These are phyloP conservation scores for Calonectria crousiana DNA, from an alignment of 2,329 filamentous ascomycete species.

Conservation along the genomic window DNA sequence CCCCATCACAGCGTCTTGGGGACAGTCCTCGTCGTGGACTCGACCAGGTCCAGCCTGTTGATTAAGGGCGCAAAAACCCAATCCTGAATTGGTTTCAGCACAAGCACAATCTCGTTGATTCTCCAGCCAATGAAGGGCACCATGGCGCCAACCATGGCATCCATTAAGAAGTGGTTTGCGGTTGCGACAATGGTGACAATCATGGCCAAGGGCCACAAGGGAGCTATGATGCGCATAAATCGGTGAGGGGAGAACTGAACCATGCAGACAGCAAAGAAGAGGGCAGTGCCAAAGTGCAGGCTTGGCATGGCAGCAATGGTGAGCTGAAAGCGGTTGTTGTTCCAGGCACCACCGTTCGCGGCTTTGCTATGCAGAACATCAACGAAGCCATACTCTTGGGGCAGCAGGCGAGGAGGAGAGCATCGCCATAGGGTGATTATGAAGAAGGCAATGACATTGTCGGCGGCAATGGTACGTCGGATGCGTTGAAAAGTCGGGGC, in stretches of 20 bases:
- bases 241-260: slow-evolving; percentile 56
- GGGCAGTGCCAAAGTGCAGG: slow-evolving; percentile 58
- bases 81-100: slow-evolving; percentile 46
- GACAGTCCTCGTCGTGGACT: slow-evolving; percentile 25
- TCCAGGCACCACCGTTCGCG: slow-evolving; percentile 51
- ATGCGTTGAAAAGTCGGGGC: slow-evolving; percentile 54
- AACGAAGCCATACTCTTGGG: slow-evolving; percentile 58
- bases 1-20: slow-evolving; percentile 31
- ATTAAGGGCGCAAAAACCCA: slow-evolving; percentile 41
- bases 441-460: slow-evolving; percentile 62
- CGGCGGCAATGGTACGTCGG: slow-evolving; percentile 60
- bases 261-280: slow-evolving; percentile 51
- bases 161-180: slow-evolving; percentile 54
- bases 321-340: slow-evolving; percentile 59
- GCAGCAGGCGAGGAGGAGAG: slow-evolving; percentile 61
- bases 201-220: slow-evolving; percentile 58
- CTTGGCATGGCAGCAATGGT: slow-evolving; percentile 64
- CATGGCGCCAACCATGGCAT: slow-evolving; percentile 50
- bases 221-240: slow-evolving; percentile 50
- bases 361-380: slow-evolving; percentile 56
- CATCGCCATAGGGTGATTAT: slow-evolving; percentile 62
- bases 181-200: slow-evolving; percentile 55
- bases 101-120: slow-evolving; percentile 42
- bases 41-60: slow-evolving; percentile 41
- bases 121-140: slow-evolving; percentile 52